Conservation (phyloP, 2,329 filamentous ascomycete genomes). For the Dichotomopilus funicola region DNA sequence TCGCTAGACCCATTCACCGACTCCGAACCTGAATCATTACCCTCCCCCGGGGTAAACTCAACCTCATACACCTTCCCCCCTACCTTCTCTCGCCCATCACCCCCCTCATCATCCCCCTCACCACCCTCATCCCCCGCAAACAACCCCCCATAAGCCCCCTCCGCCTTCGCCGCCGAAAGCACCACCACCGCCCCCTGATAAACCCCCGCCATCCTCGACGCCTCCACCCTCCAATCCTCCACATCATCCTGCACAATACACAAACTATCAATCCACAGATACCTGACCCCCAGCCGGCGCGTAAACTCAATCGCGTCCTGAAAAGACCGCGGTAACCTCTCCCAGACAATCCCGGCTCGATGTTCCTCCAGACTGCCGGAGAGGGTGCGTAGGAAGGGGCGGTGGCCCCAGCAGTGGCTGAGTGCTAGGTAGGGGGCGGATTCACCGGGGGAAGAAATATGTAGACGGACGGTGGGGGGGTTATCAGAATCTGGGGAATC, state of each 20-base stretch:
- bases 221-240: conserved; percentile 6
- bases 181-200: background rate
- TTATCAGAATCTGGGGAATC: no score
- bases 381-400: conserved; percentile 14
- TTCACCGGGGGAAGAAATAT: conserved; percentile 3
- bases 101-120: no score
- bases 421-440: conserved; percentile 11
- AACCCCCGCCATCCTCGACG: conserved; percentile 1
- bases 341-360: conserved; percentile 10
- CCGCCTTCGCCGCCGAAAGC: conserved; percentile 12
- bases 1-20: no score
- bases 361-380: conserved; percentile 7
- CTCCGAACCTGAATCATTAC: no score
- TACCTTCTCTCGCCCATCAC: no score
- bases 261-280: conserved; percentile 11
- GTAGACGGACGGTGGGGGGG: conserved; percentile 13
- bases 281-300: background rate
- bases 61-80: no score
- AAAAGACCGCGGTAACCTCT: conserved; percentile 13
- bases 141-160: conserved; percentile 13
- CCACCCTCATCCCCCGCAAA: background rate
- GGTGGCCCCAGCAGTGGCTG: conserved; percentile 21
- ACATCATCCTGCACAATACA: conserved; percentile 10
- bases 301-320: conserved; percentile 6
- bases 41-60: no score